Base-by-base conservation (phyloP, 2,329 filamentous ascomycete genomes). In the Sphaerulina musiva region DNA sequence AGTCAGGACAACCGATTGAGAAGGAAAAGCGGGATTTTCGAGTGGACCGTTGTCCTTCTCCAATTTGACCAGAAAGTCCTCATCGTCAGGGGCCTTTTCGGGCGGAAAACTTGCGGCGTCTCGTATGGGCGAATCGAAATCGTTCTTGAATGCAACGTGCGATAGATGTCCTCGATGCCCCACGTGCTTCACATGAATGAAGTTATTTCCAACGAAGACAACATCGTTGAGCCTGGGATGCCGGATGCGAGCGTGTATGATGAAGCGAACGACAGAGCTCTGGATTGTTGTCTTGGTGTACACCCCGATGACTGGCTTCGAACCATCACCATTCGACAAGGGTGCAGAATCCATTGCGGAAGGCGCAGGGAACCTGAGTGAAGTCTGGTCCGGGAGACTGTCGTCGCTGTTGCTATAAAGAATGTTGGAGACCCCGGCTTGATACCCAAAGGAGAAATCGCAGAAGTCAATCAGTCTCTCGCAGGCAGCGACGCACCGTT, bases 201-300 rank as follows among this genome's bases (percentile, higher is more conserved):
- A 88, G 59, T 86, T 80, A 61, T 95, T 86, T 51, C 90, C 88
- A 54, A 98, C 79, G 63, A 95, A 89, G 38, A 91, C 85, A 59
- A 96, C 82, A 73, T 97, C 91, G 62, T 93, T 90, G 56, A 83
- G 77, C 42, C 78, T 71, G 48, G 78, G 76, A 52, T 84, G 84
- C 54, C 91, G 80, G 55, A 97, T 76, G 56, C 85, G 82, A n/a
- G 85, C 88, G 10, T 90, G 87, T 11, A 95, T 74, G 42, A 96
- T 85, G 75, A 81, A 86, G 66, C 85, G 85, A 53, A 86, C 79
- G 36, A 86, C 75, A 1, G 91, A 87, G 59, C 87, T 95, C 50
- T 84, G 80, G 48, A 92, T 76, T 31, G 95, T 69, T 0, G 91
- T 95, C 65, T 81, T 84, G 0, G 89, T 89, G 44, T 97, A 76